Evolutionary conservation across 148 eudicot genomes (phyloP).

Genomic region (Cornus florida): DNA sequence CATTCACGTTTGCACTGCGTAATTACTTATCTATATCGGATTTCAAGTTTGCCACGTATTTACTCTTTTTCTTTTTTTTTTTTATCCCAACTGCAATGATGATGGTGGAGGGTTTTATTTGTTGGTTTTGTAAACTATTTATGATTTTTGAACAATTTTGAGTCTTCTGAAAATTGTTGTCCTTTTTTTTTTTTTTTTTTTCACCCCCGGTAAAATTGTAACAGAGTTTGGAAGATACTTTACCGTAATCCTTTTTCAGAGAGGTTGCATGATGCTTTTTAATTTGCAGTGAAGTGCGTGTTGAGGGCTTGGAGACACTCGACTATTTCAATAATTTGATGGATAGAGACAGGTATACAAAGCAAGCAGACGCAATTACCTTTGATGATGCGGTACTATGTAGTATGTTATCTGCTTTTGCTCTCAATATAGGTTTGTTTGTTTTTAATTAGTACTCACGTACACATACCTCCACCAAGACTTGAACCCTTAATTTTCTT

Average conservation of each 20-base stretch:
- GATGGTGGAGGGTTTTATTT: too few relatives aligned
- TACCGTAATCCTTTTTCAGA: slow-evolving; percentile 22
- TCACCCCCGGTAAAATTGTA: too few relatives aligned
- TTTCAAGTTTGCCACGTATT: slow-evolving; percentile 56
- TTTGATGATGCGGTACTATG: slow-evolving; percentile 68
- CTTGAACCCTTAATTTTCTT: too few relatives aligned
- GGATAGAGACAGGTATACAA: slow-evolving; percentile 65
- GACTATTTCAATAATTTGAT: slow-evolving; percentile 70
- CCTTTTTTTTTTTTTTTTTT: too few relatives aligned
- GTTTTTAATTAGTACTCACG: too few relatives aligned
- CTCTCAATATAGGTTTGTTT: slow-evolving; percentile 13
- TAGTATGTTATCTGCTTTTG: not conserved
- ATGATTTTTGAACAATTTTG: too few relatives aligned
- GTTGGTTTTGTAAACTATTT: too few relatives aligned
- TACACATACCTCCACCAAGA: too few relatives aligned
- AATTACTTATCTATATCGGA: slow-evolving; percentile 72
- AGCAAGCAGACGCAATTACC: slow-evolving; percentile 87
- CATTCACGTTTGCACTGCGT: slow-evolving; percentile 71
- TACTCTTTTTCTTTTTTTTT: not conserved
- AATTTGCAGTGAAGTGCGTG: slow-evolving; percentile 84
- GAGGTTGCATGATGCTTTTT: slow-evolving; percentile 29
- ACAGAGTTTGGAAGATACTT: slow-evolving; percentile 18
- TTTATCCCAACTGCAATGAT: too few relatives aligned
- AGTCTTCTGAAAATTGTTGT: too few relatives aligned
- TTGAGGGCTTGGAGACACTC: slow-evolving; percentile 89